phyloP scores from a whole-genome alignment of 495 filamentous ascomycete species.

The Daldinia decipiens region DNA sequence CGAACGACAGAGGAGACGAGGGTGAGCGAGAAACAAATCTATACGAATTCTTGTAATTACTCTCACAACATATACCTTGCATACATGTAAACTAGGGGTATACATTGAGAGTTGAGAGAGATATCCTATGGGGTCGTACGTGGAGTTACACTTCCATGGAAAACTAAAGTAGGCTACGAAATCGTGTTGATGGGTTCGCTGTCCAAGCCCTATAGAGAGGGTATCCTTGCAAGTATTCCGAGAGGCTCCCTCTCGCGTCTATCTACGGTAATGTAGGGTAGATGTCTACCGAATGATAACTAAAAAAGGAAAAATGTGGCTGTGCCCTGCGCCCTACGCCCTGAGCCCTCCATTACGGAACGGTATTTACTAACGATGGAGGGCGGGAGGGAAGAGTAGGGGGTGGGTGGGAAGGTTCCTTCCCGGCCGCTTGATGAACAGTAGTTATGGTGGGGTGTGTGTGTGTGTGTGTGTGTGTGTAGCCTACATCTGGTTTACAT shows the following conservation, averaged over 20 bases:
- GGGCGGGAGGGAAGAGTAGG: slow-evolving; percentile 26
- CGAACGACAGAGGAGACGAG: neutral
- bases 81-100: neutral
- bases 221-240: neutral
- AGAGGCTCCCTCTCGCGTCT: too few relatives aligned
- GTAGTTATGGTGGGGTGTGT: neutral
- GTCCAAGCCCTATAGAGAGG: neutral
- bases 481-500: neutral
- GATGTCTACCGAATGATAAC: slow-evolving; percentile 37
- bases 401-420: slow-evolving; percentile 33
- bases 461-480: slow-evolving; percentile 10
- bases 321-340: slow-evolving; percentile 29
- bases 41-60: neutral
- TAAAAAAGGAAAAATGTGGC: slow-evolving; percentile 52
- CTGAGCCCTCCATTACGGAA: slow-evolving; percentile 33
- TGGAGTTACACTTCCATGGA: neutral
- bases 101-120: neutral
- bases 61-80: neutral
- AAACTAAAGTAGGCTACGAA: slow-evolving; percentile 9
- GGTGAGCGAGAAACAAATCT: neutral
- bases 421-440: slow-evolving; percentile 33
- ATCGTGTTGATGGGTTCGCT: neutral
- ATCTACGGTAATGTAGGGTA: neutral
- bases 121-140: neutral
- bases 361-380: slow-evolving; percentile 33